Conservation (phyloP, 306 rosid genomes). For the Medicago lupulina region DNA sequence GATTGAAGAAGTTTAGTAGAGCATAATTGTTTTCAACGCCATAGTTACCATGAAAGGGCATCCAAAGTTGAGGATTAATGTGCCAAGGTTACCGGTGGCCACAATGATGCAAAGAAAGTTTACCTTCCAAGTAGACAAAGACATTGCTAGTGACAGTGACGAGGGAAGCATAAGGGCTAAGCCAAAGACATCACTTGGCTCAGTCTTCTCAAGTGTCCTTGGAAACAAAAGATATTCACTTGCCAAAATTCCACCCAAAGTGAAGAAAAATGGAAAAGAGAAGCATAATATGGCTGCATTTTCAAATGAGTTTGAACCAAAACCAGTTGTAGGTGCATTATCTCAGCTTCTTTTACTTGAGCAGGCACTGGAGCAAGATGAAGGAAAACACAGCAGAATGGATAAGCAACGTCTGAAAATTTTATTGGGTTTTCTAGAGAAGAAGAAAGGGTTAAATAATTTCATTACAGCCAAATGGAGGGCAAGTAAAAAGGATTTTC, state of each 20-base stretch:
- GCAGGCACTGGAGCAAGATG: background rate
- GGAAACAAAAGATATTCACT: constrained; percentile 33
- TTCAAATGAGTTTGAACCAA: constrained; percentile 3
- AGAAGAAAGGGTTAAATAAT: constrained; percentile 18
- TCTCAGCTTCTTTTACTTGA: constrained; percentile 39
- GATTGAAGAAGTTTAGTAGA: background rate
- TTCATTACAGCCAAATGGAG: background rate
- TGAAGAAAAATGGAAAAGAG: constrained; percentile 21
- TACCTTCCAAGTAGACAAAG: constrained; percentile 29
- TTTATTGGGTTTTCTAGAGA: constrained; percentile 30
- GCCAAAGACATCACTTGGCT: constrained; percentile 23
- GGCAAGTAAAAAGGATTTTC: background rate
- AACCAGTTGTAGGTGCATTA: constrained; percentile 25
- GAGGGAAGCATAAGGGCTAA: constrained; percentile 16
- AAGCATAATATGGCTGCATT: background rate
- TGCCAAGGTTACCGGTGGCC: constrained; percentile 43
- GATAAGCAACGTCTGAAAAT: constrained; percentile 14
- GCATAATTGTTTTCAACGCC: constrained; percentile 1
- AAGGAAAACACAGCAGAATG: constrained; percentile 14
- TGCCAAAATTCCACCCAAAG: constrained; percentile 17
- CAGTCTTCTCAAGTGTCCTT: constrained; percentile 26
- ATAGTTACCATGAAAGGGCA: constrained; percentile 23
- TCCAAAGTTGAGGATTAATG: constrained; percentile 44
- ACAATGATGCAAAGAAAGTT: constrained; percentile 46
- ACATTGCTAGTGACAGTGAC: background rate